Evolutionary conservation across 2,329 filamentous ascomycete species (phyloP).

Genomic region (Magnaporthiopsis poae): DNA sequence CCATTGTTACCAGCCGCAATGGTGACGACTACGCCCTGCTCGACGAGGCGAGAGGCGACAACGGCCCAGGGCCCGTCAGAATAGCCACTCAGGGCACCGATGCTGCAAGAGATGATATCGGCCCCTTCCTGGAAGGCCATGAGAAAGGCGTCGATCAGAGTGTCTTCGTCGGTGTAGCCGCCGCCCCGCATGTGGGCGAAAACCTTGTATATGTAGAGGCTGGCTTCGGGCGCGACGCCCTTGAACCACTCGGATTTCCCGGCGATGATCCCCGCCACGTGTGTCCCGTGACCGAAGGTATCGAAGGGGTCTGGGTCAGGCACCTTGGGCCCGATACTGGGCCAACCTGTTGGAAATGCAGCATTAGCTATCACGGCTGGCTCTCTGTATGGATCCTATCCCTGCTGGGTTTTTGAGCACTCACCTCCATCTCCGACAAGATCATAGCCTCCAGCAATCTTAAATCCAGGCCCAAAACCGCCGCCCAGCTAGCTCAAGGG

Average conservation of each 20-base stretch:
- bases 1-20: constrained; percentile 33
- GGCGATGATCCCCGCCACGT: constrained; percentile 39
- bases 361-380: background rate
- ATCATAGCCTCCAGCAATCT: constrained; percentile 17
- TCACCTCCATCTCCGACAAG: constrained; percentile 16
- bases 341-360: constrained; percentile 14
- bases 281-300: constrained; percentile 29
- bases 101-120: constrained; percentile 5
- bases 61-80: constrained; percentile 25
- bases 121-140: constrained; percentile 20
- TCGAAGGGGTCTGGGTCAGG: constrained; percentile 26
- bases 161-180: constrained; percentile 18
- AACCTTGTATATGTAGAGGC: constrained; percentile 21
- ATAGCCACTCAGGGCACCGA: constrained; percentile 15
- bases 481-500: constrained; percentile 19
- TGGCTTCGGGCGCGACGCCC: constrained; percentile 22
- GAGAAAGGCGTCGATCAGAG: constrained; percentile 22
- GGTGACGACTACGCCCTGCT: constrained; percentile 29
- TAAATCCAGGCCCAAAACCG: constrained; percentile 16
- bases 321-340: background rate
- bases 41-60: constrained; percentile 30
- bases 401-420: constrained; percentile 17
- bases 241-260: constrained; percentile 23
- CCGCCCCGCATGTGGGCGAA: constrained; percentile 12
- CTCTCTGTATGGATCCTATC: too few relatives aligned